These are phyloP conservation scores for Trypanosoma theileri DNA, from an alignment of 208 protist genomes.

Conservation along the genomic window DNA sequence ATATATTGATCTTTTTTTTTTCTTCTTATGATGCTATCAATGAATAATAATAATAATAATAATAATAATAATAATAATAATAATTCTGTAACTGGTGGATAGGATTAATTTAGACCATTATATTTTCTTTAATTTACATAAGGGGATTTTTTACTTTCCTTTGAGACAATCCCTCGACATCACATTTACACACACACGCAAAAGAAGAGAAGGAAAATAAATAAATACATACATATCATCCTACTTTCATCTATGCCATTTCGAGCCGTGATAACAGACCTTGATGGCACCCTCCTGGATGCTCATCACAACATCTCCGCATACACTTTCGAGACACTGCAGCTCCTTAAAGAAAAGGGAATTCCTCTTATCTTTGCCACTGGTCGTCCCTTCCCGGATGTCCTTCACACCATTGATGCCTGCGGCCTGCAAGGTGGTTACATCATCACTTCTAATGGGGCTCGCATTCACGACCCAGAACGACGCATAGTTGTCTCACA, in stretches of 20 bases:
- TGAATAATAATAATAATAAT: too few relatives aligned
- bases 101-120: too few relatives aligned
- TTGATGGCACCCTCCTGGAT: constrained; percentile 73
- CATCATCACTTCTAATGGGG: constrained; percentile 79
- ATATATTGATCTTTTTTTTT: too few relatives aligned
- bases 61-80: too few relatives aligned
- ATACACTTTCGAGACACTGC: constrained; percentile 38
- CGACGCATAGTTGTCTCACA: constrained; percentile 31
- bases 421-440: constrained; percentile 46
- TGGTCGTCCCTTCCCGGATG: constrained; percentile 60
- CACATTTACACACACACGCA: too few relatives aligned
- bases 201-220: not conserved
- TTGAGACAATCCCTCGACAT: too few relatives aligned
- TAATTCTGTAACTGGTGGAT: too few relatives aligned
- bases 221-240: too few relatives aligned
- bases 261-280: constrained; percentile 51
- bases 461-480: constrained; percentile 48
- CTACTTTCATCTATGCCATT: constrained; percentile 10
- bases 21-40: too few relatives aligned
- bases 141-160: too few relatives aligned
- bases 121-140: too few relatives aligned
- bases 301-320: constrained; percentile 31
- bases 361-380: constrained; percentile 61
- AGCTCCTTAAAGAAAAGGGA: constrained; percentile 24
- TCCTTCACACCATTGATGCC: constrained; percentile 53